Base-by-base conservation (phyloP, 768 basidiomycete genomes). In the Leccinum longicurvipes region DNA sequence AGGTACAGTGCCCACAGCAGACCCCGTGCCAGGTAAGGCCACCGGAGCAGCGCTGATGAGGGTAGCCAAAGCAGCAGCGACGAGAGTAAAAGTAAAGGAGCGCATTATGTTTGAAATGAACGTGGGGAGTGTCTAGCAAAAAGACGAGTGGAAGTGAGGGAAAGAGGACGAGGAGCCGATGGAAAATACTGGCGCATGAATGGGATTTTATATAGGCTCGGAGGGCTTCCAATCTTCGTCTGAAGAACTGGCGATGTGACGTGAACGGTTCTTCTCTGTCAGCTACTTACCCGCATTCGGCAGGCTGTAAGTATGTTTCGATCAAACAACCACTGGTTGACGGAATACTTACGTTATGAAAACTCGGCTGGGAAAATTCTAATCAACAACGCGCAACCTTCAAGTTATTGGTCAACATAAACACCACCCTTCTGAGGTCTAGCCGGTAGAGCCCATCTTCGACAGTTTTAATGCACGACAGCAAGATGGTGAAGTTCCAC, bases 71-170 rank as follows among this genome's bases (percentile, higher is more conserved):
- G 73, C 60, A 23, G 66, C 63, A 55, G 61, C 53, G 50, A 69
- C 47, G 60, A 70, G 50, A 61, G 60, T 47, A 54, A 60, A 51
- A 51, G 67, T 34, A 49, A 73, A 73, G 53, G 72, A 74, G 65
- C 61, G 68, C 76, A 76, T 76, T 56, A n/a, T n/a, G n/a, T 66
- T 67, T 58, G 55, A 67, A 74, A 69, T 31, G 72, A 74, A 54
- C 55, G 72, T 70, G 61, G 57, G 58, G 36, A 63, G 60, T 55
- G 59, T 63, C 60, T 55, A 51, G 39, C 48, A 44, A 55, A 61
- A 68, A 34, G 19, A 47, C 42, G 23, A 29, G 8, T 29, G 3
- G 9, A 60, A 50, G 34, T 19, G 45, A 52, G 8, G 51, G 60
- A 63, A 50, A 57, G 55, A 57, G 27, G 56, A 65, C 59, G 54